Conservation (phyloP, 1,284 basidiomycete genomes). For the Cutaneotrichosporon daszewskae region DNA sequence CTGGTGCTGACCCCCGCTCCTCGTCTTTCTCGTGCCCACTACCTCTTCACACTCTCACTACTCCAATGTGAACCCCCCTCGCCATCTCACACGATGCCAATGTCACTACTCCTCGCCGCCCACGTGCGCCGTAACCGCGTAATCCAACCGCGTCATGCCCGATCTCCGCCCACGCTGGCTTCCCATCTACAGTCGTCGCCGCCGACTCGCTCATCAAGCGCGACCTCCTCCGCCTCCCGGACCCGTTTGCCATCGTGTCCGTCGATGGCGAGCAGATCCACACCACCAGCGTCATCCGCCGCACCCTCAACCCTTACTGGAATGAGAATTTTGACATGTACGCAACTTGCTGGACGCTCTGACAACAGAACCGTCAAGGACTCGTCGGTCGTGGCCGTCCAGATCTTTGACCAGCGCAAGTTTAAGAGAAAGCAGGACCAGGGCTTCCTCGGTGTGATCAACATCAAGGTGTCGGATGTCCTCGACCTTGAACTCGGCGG, state of each 20-base stretch:
- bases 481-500: constrained; percentile 82
- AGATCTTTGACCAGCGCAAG: constrained; percentile 95
- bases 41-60: neutral
- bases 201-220: constrained; percentile 83
- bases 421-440: constrained; percentile 83
- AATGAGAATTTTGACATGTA: constrained; percentile 91
- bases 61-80: neutral
- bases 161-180: neutral
- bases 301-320: constrained; percentile 88
- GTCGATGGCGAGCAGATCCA: constrained; percentile 92
- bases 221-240: constrained; percentile 84
- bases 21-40: neutral
- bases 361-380: constrained; percentile 74
- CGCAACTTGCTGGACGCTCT: no score
- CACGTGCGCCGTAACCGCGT: neutral
- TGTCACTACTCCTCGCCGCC: neutral
- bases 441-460: constrained; percentile 90
- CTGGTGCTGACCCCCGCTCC: constrained; percentile 3
- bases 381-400: constrained; percentile 82
- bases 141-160: neutral
- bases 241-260: constrained; percentile 90
- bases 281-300: constrained; percentile 83
- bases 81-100: neutral
- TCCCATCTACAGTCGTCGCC: constrained; percentile 63
- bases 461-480: constrained; percentile 82